Conservation (phyloP, 1,139 yeast genomes). For the Pichia sp. region DNA sequence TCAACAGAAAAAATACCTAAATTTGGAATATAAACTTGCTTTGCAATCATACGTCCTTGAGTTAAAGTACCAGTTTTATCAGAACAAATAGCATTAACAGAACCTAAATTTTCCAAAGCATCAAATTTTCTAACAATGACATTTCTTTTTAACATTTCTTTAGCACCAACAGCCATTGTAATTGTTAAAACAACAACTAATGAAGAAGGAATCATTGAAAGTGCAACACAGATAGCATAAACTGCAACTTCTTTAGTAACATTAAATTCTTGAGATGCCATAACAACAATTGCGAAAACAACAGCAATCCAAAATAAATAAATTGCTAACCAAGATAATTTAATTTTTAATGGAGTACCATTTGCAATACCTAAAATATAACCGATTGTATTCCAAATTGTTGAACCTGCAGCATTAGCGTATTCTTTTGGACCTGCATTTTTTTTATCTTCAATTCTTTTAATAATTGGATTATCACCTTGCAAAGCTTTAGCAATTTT, state of each 20-base stretch:
- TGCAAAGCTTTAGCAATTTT: slow-evolving; percentile 63
- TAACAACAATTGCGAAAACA: slow-evolving; percentile 67
- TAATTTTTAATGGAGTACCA: slow-evolving; percentile 73
- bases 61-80: slow-evolving; percentile 82
- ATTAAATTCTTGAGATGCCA: slow-evolving; percentile 67
- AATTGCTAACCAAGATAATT: slow-evolving; percentile 65
- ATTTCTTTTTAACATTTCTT: slow-evolving; percentile 63
- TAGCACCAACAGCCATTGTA: slow-evolving; percentile 84
- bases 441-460: slow-evolving; percentile 33
- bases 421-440: slow-evolving; percentile 43
- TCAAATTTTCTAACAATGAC: slow-evolving; percentile 76
- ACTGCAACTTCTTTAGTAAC: slow-evolving; percentile 71
- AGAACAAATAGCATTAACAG: slow-evolving; percentile 75
- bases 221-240: slow-evolving; percentile 77
- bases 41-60: slow-evolving; percentile 73
- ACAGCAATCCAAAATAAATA: slow-evolving; percentile 66
- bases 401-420: slow-evolving; percentile 38
- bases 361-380: slow-evolving; percentile 66
- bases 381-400: slow-evolving; percentile 50
- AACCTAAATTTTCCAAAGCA: slow-evolving; percentile 74
- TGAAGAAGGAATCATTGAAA: slow-evolving; percentile 80
- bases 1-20: slow-evolving; percentile 60
- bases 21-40: slow-evolving; percentile 70
- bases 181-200: slow-evolving; percentile 75
- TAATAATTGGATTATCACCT: slow-evolving; percentile 32